phyloP scores from a whole-genome alignment of 2,329 filamentous ascomycete genomes.

The Botrytis cinerea region DNA sequence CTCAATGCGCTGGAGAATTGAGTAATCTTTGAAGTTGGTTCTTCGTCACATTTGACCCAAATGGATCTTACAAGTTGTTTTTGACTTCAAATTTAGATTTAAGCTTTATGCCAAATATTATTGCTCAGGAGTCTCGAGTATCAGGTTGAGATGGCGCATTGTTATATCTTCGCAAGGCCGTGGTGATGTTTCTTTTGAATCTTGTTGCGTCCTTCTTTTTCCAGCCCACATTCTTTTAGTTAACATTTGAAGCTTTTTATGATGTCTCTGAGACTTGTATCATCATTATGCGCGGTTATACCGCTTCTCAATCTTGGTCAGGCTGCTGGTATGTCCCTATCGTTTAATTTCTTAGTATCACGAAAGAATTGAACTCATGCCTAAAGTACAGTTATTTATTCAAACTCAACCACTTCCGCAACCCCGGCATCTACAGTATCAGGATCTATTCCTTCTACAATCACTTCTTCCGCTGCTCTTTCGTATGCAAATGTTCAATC shows the following conservation, averaged over 20 bases:
- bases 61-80: neutral
- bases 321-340: constrained; percentile 12
- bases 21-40: neutral
- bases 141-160: neutral
- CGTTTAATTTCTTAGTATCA: too few species aligned
- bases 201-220: constrained; percentile 3
- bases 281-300: neutral
- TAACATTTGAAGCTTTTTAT: neutral
- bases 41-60: neutral
- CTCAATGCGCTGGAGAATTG: neutral
- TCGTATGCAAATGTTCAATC: constrained; percentile 5
- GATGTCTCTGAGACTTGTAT: constrained; percentile 3
- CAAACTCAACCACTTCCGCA: constrained; percentile 3
- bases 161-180: neutral
- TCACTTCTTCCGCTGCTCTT: constrained; percentile 22
- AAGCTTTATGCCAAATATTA: neutral
- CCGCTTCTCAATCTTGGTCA: neutral
- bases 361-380: neutral
- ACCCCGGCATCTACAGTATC: neutral
- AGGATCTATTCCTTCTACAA: constrained; percentile 18
- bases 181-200: neutral
- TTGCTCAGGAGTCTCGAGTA: neutral
- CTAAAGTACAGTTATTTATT: neutral
- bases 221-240: constrained; percentile 15
- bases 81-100: neutral